A percentile compares a stretch with the other conserved stretches of the same genome.
Conservation (phyloP, 179 eudicot species). For the Dionaea muscipula region DNA sequence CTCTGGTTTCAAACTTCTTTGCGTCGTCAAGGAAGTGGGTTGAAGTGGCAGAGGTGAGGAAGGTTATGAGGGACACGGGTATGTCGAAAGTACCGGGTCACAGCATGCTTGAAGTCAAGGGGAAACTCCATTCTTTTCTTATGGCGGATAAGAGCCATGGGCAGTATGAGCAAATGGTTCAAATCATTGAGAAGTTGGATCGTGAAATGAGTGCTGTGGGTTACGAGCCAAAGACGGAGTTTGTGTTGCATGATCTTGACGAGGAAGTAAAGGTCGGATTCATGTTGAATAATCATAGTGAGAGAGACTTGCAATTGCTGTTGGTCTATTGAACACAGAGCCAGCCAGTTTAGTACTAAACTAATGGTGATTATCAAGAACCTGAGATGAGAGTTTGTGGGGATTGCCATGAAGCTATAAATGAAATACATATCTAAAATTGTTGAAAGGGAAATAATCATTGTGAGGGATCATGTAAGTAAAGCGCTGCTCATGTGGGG, state of each 20-base stretch:
- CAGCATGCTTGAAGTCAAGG: conserved; percentile 56
- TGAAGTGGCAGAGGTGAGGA: conserved; percentile 49
- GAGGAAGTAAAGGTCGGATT: conserved; percentile 35
- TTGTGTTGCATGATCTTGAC: conserved; percentile 39
- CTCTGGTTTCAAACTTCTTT: conserved; percentile 56
- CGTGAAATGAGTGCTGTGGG: conserved; percentile 45
- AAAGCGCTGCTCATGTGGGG: no score
- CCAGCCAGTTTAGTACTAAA: no score
- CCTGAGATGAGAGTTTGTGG: conserved; percentile 50
- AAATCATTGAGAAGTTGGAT: conserved; percentile 33
- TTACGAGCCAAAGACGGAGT: conserved; percentile 36
- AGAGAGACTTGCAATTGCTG: conserved; percentile 47
- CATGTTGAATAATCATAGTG: conserved; percentile 34
- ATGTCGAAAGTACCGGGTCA: conserved; percentile 63
- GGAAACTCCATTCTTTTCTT: conserved; percentile 49
- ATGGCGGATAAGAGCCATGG: conserved; percentile 60
- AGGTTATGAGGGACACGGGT: conserved; percentile 39
- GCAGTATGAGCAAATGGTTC: conserved; percentile 29
- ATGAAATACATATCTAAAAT: conserved; percentile 36
- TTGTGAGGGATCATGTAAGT: conserved; percentile 49
- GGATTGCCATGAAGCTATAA: conserved; percentile 40
- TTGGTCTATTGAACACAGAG: conserved; percentile 30
- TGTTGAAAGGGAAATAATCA: conserved; percentile 31
- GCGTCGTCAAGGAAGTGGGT: conserved; percentile 56
- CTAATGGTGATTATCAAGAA: conserved; percentile 38